Evolutionary conservation across 805 yeast species (phyloP), one percentile per base, ranked within the genome.

Genomic region (Vanderwaltozyma tropicalis): DNA sequence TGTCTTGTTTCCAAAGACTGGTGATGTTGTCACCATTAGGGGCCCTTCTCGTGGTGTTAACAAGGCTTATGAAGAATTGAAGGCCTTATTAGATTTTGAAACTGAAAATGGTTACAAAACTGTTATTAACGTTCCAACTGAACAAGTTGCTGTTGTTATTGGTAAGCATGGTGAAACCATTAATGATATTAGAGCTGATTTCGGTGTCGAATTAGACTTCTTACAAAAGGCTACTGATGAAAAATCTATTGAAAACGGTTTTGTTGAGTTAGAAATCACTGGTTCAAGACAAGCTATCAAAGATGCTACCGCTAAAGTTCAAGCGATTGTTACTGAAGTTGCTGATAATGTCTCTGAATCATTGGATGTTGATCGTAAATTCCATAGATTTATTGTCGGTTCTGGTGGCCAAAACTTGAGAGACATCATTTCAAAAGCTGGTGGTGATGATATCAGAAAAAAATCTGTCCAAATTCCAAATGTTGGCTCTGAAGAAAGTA

Each of bases 21-120:
- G 66, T 40, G 92, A 83, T 48, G 78, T 81, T 30, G 67, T 72
- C 30, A 65, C 71, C 22, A 72, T 89, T 41, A 78, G 78, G 52
- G 96, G 96, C 39, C 94, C 96, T 35, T 83, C 96, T 19, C 80
- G 79, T 61, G 92, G 89, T 48, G 97, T 83, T 25, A 69, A 75
- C 25, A 78, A 78, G 57, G 94, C 94, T 25, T 76, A 76, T 56
- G 88, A 79, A 44, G 96, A 88, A 66, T 65, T 94, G 53, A 70
- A 72, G 48, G 96, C 87, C 40, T 70, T 94, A 44, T 68, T 84
- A 48, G 80, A 81, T 48, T 92, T 80, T 59, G 97, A 88, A 61
- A 79, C 73, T 52, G 95, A 84, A 49, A 85, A 87, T 55, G 89
- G 95, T 14, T 74, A 75, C 63, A 70, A 72, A 41, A 68, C 75